Percentiles rank a stretch among this genome's conserved stretches.
Evolutionary conservation across 306 rosid species (phyloP).

Genomic region (Spatholobus suberectus): DNA sequence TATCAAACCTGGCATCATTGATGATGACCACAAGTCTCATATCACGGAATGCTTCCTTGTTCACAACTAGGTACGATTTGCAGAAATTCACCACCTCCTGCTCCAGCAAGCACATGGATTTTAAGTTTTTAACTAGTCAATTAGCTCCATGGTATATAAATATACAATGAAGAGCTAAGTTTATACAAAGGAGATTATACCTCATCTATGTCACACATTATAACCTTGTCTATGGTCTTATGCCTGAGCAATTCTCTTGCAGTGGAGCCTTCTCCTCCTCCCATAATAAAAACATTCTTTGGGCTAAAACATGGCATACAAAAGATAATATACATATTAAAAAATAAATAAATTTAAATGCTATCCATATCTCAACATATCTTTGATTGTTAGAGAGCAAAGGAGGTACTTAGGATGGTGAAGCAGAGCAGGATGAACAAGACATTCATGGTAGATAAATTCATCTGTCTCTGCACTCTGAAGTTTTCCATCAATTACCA

Average conservation of each 20-base stretch:
- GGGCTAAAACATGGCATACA: slow-evolving; percentile 55
- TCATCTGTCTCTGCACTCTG: slow-evolving; percentile 99
- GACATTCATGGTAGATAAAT: slow-evolving; percentile 95
- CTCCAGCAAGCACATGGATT: slow-evolving; percentile 33
- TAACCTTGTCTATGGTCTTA: slow-evolving; percentile 78
- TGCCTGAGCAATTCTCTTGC: slow-evolving; percentile 94
- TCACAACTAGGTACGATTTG: slow-evolving; percentile 81
- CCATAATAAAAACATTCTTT: slow-evolving; percentile 84
- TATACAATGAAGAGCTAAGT: background rate
- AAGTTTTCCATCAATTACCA: slow-evolving; percentile 97
- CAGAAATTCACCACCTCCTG: slow-evolving; percentile 98
- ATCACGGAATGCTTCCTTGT: slow-evolving; percentile 89
- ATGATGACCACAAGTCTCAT: slow-evolving; percentile 80
- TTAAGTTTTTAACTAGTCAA: slow-evolving; percentile 4
- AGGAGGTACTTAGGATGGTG: slow-evolving; percentile 76
- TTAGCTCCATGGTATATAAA: background rate
- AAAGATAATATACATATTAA: background rate
- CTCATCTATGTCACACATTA: slow-evolving; percentile 98
- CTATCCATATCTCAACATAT: background rate
- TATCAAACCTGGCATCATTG: slow-evolving; percentile 81
- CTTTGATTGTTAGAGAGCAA: background rate
- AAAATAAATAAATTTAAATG: background rate
- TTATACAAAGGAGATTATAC: slow-evolving; percentile 39
- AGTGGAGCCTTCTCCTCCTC: slow-evolving; percentile 99
- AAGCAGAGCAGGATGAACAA: slow-evolving; percentile 91